These are phyloP conservation scores for Sordariomycetes sp. DNA, from an alignment of 2,329 filamentous ascomycete genomes.

Conservation along the genomic window DNA sequence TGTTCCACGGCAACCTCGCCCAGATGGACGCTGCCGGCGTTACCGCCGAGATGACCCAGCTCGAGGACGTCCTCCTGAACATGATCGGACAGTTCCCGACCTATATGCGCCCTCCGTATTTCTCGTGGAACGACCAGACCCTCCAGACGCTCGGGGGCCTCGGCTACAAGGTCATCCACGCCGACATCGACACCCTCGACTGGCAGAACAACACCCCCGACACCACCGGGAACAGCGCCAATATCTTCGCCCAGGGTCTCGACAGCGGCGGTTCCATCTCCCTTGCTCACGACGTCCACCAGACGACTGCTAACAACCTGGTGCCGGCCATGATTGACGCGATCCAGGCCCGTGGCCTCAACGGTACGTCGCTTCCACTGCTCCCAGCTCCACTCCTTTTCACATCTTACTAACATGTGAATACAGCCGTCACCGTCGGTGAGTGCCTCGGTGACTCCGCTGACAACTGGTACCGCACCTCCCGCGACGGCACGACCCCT, in stretches of 20 bases:
- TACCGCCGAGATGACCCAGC: slow-evolving; percentile 24
- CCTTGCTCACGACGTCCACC: slow-evolving; percentile 38
- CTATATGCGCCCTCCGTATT: slow-evolving; percentile 30
- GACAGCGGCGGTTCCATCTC: slow-evolving; percentile 27
- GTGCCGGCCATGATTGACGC: slow-evolving; percentile 10
- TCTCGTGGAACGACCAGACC: slow-evolving; percentile 24
- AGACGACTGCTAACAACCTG: slow-evolving; percentile 28
- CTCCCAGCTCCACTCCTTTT: neutral
- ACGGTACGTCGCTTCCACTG: neutral
- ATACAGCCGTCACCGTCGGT: slow-evolving; percentile 12
- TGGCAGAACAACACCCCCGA: slow-evolving; percentile 36
- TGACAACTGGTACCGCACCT: slow-evolving; percentile 35
- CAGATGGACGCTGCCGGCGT: slow-evolving; percentile 18
- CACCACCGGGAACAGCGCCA: slow-evolving; percentile 32
- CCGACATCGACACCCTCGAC: slow-evolving; percentile 48
- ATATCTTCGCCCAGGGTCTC: slow-evolving; percentile 16
- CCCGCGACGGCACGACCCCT: neutral
- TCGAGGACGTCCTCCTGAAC: slow-evolving; percentile 29
- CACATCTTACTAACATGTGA: neutral
- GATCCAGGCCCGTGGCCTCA: slow-evolving; percentile 4
- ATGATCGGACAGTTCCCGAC: slow-evolving; percentile 25
- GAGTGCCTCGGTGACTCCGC: slow-evolving; percentile 39
- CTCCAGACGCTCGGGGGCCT: slow-evolving; percentile 20
- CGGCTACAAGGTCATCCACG: slow-evolving; percentile 42
- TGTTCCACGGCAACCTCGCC: slow-evolving; percentile 30